Evolutionary conservation across 371 early-diverging fungal species (phyloP).

Genomic region (Lichtheimia ornata): DNA sequence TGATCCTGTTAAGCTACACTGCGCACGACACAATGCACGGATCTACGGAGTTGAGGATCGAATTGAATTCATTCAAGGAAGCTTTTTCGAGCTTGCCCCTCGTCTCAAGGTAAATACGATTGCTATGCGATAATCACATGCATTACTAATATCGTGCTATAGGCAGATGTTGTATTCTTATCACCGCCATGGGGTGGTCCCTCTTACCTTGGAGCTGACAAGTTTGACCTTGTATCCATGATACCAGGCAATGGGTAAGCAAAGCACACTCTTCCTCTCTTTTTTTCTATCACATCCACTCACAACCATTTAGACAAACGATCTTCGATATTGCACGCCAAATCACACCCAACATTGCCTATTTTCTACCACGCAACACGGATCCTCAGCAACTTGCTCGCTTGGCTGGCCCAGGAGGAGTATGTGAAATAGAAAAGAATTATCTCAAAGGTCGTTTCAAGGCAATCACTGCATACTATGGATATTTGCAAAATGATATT

Average conservation of each 20-base stretch:
- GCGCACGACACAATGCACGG: constrained; percentile 85
- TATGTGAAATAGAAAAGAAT: constrained; percentile 77
- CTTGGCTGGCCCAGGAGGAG: constrained; percentile 53
- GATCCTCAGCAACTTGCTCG: constrained; percentile 54
- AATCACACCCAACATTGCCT: constrained; percentile 77
- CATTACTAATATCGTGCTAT: not conserved
- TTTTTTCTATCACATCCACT: not conserved
- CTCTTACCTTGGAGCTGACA: constrained; percentile 30
- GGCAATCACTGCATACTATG: constrained; percentile 73
- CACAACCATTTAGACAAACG: constrained; percentile 35
- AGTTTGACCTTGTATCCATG: constrained; percentile 74
- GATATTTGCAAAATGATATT: constrained; percentile 36
- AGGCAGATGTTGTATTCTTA: constrained; percentile 90
- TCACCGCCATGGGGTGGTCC: constrained; percentile 97
- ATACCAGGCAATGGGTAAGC: constrained; percentile 76
- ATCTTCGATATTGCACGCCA: constrained; percentile 64
- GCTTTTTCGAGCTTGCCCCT: constrained; percentile 76
- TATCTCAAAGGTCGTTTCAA: constrained; percentile 62
- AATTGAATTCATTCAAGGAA: constrained; percentile 89
- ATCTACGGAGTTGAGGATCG: constrained; percentile 91
- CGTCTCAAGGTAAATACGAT: constrained; percentile 40
- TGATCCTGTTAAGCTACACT: constrained; percentile 76
- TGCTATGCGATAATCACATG: too few relatives aligned
- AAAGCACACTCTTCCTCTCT: not conserved
- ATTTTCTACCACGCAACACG: constrained; percentile 85